Evolutionary conservation across 2,329 filamentous ascomycete genomes (phyloP).

Genomic region (Aspergillus melleus): DNA sequence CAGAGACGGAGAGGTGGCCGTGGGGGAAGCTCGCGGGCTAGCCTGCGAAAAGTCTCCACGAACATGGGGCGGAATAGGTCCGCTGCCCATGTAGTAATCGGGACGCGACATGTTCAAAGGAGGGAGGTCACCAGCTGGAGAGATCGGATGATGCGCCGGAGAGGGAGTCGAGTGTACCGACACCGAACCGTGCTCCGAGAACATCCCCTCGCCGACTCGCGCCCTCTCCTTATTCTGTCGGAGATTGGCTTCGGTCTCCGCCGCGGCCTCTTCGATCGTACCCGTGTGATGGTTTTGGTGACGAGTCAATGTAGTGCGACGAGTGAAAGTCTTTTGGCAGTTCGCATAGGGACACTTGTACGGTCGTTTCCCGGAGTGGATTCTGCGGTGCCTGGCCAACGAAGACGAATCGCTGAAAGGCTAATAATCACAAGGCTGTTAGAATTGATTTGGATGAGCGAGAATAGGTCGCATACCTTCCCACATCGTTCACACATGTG

Average conservation of each 20-base stretch:
- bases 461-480: constrained; percentile 65
- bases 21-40: constrained; percentile 65
- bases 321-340: constrained; percentile 97
- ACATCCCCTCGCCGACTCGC: constrained; percentile 39
- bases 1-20: constrained; percentile 64
- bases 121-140: constrained; percentile 73
- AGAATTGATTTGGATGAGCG: not conserved
- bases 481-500: constrained; percentile 96
- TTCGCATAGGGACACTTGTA: constrained; percentile 98
- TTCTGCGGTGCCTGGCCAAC: constrained; percentile 86
- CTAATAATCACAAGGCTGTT: constrained; percentile 48
- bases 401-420: constrained; percentile 97
- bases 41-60: constrained; percentile 71
- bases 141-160: constrained; percentile 76
- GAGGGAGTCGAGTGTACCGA: constrained; percentile 68
- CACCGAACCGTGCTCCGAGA: constrained; percentile 46
- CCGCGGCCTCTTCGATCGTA: constrained; percentile 89
- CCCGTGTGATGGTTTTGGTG: constrained; percentile 96
- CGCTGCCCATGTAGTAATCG: constrained; percentile 78
- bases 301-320: constrained; percentile 88
- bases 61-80: constrained; percentile 78
- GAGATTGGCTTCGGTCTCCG: constrained; percentile 81
- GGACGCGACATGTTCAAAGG: constrained; percentile 69
- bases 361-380: constrained; percentile 91
- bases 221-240: constrained; percentile 53